Evolutionary conservation across 2,329 filamentous ascomycete genomes (phyloP), one percentile per base, ranked within the genome.

Genomic region (Botrytis medusae): DNA sequence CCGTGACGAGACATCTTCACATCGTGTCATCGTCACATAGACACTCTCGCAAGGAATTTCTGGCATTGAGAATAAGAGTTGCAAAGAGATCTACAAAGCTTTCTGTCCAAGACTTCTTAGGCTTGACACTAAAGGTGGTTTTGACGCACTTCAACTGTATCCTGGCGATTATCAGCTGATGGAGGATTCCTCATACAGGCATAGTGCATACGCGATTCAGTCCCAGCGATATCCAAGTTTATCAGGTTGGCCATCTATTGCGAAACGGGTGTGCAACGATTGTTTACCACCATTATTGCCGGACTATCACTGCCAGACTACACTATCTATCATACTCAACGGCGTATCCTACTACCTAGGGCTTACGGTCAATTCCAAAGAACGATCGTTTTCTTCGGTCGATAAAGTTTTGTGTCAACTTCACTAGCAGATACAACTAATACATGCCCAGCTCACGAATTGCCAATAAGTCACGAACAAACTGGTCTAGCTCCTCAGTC

Each of bases 81-180:
- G 64, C 65, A 61, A 71, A 60, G 72, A 71, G 72, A 73, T 71
- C 68, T 65, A 22, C 61, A 60, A 6, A 22, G 54, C 42, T 22
- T 32, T 34, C n/a, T 8, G 16, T 10, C 42, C 22, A 18, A 20
- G 29, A 40, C 46, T 48, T 48, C 37, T 54, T 63, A 32, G 18
- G 32, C 48, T 62, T 4, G 34, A 51, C 32, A 25, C 68, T 48
- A 61, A 48, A 67, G 70, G 46, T 42, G 67, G 34, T 54, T 46
- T 22, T 37, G 32, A 9, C 25, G 48, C 34, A 51, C 48, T 60
- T 60, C 37, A 40, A 61, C 59, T 25, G 59, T 59, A 54, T 65
- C 48, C 40, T 51, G 44, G 42, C 51, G 34, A 54, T 34, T 48
- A 67, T 60, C n/a, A 72, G 70, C 60, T 72, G 61, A 72, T 67